phyloP scores from a whole-genome alignment of 2,329 filamentous ascomycete genomes.

The Xylaria sp. region DNA sequence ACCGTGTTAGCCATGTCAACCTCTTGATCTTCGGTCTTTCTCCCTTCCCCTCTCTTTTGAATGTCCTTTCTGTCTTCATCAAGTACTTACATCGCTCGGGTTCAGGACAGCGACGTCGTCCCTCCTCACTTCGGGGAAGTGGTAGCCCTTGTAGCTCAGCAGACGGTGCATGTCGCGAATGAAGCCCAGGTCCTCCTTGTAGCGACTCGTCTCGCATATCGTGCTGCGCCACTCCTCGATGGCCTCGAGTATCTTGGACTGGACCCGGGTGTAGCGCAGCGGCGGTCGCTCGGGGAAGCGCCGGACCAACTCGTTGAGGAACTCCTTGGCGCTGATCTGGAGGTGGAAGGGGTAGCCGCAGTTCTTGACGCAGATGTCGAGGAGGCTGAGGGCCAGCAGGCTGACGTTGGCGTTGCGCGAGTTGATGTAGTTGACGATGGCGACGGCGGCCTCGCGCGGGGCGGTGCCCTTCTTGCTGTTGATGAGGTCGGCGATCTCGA shows the following conservation, averaged over 20 bases:
- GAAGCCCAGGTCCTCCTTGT: slow-evolving; percentile 96
- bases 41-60: background rate
- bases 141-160: slow-evolving; percentile 95
- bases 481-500: slow-evolving; percentile 96
- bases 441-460: slow-evolving; percentile 92
- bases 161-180: slow-evolving; percentile 98
- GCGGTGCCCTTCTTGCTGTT: slow-evolving; percentile 97
- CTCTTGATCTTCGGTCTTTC: background rate
- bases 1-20: slow-evolving; percentile 12
- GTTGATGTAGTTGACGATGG: slow-evolving; percentile 95
- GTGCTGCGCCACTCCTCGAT: slow-evolving; percentile 99
- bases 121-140: slow-evolving; percentile 89
- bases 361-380: slow-evolving; percentile 99
- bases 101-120: slow-evolving; percentile 98
- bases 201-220: slow-evolving; percentile 97
- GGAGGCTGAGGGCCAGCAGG: slow-evolving; percentile 86
- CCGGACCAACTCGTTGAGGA: slow-evolving; percentile 96
- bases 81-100: slow-evolving; percentile 84
- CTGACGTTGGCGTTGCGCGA: slow-evolving; percentile 97
- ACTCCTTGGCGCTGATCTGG: slow-evolving; percentile 98
- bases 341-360: slow-evolving; percentile 99
- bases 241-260: slow-evolving; percentile 90
- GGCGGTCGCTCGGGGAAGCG: slow-evolving; percentile 95
- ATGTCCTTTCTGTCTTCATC: background rate
- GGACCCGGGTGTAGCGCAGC: slow-evolving; percentile 84